Conservation (phyloP, 1,284 basidiomycete species). For the Hemileia vastatrix region DNA sequence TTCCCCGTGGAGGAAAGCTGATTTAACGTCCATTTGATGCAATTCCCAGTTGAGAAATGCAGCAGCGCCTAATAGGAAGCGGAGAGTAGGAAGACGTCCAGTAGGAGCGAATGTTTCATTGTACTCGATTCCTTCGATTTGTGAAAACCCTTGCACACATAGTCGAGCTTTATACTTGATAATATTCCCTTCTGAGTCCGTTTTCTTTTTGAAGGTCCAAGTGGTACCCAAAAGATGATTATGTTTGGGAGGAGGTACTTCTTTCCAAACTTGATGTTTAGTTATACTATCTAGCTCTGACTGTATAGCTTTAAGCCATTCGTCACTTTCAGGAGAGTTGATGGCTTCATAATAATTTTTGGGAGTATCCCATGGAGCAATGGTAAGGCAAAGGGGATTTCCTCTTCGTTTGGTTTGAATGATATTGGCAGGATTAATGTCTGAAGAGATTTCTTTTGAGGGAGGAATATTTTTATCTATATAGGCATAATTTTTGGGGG, state of each 20-base stretch:
- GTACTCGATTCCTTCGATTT: constrained; percentile 4
- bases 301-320: background rate
- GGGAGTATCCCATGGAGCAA: background rate
- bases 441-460: constrained; percentile 1
- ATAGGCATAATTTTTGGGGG: too few relatives aligned
- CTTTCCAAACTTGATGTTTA: background rate
- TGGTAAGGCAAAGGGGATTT: background rate
- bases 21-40: constrained; percentile 1
- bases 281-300: background rate
- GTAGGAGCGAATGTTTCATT: constrained; percentile 1
- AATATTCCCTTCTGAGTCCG: background rate
- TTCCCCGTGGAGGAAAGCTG: background rate
- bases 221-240: background rate
- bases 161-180: constrained; percentile 3
- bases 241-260: background rate
- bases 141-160: background rate
- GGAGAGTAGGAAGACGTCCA: background rate
- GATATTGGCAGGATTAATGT: constrained; percentile 5
- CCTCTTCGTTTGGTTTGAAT: background rate
- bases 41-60: background rate
- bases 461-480: too few relatives aligned
- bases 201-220: background rate
- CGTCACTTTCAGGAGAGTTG: background rate
- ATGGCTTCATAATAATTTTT: background rate
- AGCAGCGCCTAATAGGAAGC: background rate